Conservation (phyloP, 305 asterid genomes). For the Fraxinus paxiana region DNA sequence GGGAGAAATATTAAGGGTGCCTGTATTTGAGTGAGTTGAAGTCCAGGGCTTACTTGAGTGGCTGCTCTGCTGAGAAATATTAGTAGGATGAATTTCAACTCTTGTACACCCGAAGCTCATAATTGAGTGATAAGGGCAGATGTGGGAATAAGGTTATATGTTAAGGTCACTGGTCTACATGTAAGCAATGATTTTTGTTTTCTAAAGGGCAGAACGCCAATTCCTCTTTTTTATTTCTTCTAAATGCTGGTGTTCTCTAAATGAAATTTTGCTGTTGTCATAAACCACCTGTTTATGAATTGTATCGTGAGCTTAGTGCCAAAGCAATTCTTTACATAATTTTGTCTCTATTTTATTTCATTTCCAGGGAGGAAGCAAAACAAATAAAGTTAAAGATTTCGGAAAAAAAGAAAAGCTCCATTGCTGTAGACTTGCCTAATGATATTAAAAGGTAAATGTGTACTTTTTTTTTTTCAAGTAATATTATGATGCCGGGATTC, state of each 20-base stretch:
- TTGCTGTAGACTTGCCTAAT: conserved; percentile 42
- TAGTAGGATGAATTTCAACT: neutral
- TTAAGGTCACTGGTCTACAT: neutral
- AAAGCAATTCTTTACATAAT: neutral
- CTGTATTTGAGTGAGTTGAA: neutral
- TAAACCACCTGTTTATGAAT: neutral
- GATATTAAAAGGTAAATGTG: conserved; percentile 46
- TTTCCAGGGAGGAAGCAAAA: conserved; percentile 70
- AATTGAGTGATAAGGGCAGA: neutral
- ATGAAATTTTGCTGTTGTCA: neutral
- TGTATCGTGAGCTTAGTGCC: neutral
- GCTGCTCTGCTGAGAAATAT: neutral
- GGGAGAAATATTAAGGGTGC: neutral
- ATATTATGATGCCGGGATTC: neutral
- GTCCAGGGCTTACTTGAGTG: neutral
- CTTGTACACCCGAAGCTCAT: neutral
- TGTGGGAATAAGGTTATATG: neutral
- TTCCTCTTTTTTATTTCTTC: neutral
- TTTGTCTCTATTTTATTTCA: conserved; percentile 1
- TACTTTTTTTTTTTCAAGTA: neutral
- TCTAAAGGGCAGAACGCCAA: neutral
- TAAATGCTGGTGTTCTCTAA: neutral
- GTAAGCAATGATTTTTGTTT: neutral
- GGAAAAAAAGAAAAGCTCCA: conserved; percentile 21
- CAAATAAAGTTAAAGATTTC: conserved; percentile 42